These are phyloP conservation scores for Cyberlindnera sargentensis DNA, from an alignment of 805 yeast genomes.

Conservation along the genomic window DNA sequence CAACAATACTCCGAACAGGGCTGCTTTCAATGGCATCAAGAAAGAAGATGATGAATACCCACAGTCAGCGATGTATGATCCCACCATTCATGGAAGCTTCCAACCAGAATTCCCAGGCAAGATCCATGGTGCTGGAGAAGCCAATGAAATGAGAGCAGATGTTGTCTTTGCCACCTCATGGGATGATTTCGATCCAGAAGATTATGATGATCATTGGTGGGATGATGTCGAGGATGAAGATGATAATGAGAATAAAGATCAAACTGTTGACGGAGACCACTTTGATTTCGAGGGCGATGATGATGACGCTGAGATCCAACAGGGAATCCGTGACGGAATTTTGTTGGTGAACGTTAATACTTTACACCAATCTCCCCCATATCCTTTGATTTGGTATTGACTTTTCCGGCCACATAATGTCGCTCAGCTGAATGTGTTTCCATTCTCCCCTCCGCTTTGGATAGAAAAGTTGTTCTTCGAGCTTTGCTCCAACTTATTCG, in stretches of 20 bases:
- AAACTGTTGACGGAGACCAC: neutral
- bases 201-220: neutral
- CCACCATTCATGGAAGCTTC: constrained; percentile 1
- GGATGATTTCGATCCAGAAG: neutral
- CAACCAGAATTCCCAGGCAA: neutral
- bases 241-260: neutral
- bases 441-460: too few relatives aligned
- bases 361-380: too few relatives aligned
- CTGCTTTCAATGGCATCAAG: constrained; percentile 34
- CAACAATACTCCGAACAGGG: constrained; percentile 50
- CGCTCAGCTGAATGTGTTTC: too few relatives aligned
- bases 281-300: neutral
- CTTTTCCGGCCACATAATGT: too few relatives aligned
- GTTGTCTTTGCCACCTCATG: neutral
- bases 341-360: too few relatives aligned
- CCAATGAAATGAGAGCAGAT: neutral
- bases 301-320: neutral
- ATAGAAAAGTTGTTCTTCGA: too few relatives aligned
- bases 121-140: neutral
- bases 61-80: constrained; percentile 5
- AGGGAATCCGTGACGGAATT: too few relatives aligned
- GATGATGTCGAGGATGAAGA: neutral
- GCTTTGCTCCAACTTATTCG: too few relatives aligned
- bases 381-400: too few relatives aligned
- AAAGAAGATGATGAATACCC: constrained; percentile 25